These are phyloP conservation scores for Komagataea norvegica DNA, from an alignment of 1,139 yeast species.

Conservation along the genomic window DNA sequence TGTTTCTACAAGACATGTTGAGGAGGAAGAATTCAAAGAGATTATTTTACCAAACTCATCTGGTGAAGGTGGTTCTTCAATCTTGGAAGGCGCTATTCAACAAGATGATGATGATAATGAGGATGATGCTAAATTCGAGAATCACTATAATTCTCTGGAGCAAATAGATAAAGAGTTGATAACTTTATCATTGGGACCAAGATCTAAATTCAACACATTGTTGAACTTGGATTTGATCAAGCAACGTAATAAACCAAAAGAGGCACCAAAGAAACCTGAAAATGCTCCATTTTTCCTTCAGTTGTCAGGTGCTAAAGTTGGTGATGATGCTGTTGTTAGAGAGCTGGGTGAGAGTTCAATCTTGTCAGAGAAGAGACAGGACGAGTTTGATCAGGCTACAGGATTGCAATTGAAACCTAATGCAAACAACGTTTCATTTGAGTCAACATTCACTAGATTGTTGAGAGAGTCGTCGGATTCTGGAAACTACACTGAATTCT, in stretches of 20 bases:
- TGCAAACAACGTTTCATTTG: conserved; percentile 42
- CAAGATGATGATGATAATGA: conserved; percentile 31
- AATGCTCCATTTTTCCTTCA: conserved; percentile 79
- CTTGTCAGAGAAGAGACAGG: conserved; percentile 18
- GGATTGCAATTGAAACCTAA: conserved; percentile 26
- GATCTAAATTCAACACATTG: conserved; percentile 73
- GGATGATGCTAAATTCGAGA: conserved; percentile 24
- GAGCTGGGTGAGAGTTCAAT: conserved; percentile 34
- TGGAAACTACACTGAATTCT: conserved; percentile 45
- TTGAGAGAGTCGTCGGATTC: conserved; percentile 48
- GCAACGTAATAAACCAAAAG: conserved; percentile 83
- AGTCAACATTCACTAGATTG: conserved; percentile 67
- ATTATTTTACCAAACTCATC: conserved; percentile 71
- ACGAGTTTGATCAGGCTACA: conserved; percentile 14
- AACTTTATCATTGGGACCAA: conserved; percentile 74
- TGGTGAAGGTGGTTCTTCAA: conserved; percentile 72
- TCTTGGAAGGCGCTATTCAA: conserved; percentile 76
- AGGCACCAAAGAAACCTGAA: conserved; percentile 82
- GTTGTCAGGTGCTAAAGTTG: conserved; percentile 58
- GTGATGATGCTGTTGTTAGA: conserved; percentile 63
- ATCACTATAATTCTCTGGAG: conserved; percentile 50
- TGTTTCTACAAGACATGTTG: conserved; percentile 68
- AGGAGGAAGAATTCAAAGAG: conserved; percentile 64
- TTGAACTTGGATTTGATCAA: conserved; percentile 79
- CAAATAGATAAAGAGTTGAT: conserved; percentile 61